These are phyloP conservation scores for Candida coleopterorum DNA, from an alignment of 805 yeast genomes.

Conservation along the genomic window DNA sequence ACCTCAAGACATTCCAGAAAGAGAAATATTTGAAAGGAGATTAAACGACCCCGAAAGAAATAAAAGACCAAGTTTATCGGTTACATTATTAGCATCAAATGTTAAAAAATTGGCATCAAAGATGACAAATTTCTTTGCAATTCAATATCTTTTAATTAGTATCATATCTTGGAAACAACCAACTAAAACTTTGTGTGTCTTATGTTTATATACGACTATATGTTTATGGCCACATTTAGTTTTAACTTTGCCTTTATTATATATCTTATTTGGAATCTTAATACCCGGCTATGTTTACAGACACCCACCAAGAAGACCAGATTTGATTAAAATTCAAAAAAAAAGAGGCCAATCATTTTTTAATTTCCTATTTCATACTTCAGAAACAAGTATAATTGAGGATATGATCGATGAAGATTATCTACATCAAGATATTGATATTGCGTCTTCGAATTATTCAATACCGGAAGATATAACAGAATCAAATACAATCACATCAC, in stretches of 20 bases:
- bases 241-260: conserved; percentile 57
- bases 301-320: conserved; percentile 55
- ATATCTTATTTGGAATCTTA: conserved; percentile 52
- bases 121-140: conserved; percentile 50
- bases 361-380: conserved; percentile 30
- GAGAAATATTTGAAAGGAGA: conserved; percentile 37
- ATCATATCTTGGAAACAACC: conserved; percentile 74
- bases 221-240: conserved; percentile 71
- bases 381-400: conserved; percentile 29
- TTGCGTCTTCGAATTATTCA: conserved; percentile 14
- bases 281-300: conserved; percentile 65
- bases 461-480: conserved; percentile 9
- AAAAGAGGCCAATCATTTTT: conserved; percentile 53
- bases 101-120: conserved; percentile 52
- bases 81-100: conserved; percentile 52
- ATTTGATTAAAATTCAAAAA: conserved; percentile 40
- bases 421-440: conserved; percentile 6
- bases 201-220: conserved; percentile 58
- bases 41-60: conserved; percentile 42
- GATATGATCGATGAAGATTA: conserved; percentile 25
- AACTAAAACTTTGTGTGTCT: conserved; percentile 55
- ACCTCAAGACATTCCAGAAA: conserved; percentile 46
- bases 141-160: conserved; percentile 59
- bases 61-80: conserved; percentile 50
- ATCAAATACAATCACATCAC: conserved; percentile 5